Evolutionary conservation across 148 eudicot species (phyloP).

Genomic region (Rhododendron ferrugineum): DNA sequence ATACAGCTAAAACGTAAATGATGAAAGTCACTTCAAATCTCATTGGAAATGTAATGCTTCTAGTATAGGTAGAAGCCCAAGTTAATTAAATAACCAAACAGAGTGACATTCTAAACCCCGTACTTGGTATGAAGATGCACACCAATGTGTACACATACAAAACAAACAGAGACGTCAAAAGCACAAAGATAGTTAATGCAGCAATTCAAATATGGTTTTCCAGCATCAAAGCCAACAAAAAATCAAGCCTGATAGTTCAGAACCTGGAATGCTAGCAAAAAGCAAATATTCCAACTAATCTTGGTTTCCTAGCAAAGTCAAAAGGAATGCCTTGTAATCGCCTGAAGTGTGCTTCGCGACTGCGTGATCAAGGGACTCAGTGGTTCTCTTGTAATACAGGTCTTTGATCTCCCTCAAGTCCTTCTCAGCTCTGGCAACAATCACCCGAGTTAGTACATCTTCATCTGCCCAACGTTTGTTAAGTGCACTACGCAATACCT

Average conservation of each 20-base stretch:
- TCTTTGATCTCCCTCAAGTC: constrained; percentile 22
- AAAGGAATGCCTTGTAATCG: constrained; percentile 67
- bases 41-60: background rate
- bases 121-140: too few relatives aligned
- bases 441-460: constrained; percentile 50
- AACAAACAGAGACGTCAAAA: background rate
- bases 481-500: constrained; percentile 57
- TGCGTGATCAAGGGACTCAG: constrained; percentile 30
- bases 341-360: constrained; percentile 63
- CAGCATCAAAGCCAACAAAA: background rate
- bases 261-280: background rate
- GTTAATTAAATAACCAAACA: too few relatives aligned
- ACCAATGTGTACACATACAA: background rate
- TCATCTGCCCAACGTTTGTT: constrained; percentile 59
- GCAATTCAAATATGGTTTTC: background rate
- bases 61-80: too few relatives aligned
- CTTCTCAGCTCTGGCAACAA: constrained; percentile 22
- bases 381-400: constrained; percentile 40
- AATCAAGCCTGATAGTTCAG: background rate
- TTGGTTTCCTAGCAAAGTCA: constrained; percentile 55
- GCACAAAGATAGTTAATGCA: background rate
- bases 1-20: background rate
- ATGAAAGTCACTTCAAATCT: background rate
- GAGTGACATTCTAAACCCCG: too few relatives aligned
- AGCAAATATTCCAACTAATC: background rate